Conservation (phyloP, 345 rosid species). For the Trapa incisa region DNA sequence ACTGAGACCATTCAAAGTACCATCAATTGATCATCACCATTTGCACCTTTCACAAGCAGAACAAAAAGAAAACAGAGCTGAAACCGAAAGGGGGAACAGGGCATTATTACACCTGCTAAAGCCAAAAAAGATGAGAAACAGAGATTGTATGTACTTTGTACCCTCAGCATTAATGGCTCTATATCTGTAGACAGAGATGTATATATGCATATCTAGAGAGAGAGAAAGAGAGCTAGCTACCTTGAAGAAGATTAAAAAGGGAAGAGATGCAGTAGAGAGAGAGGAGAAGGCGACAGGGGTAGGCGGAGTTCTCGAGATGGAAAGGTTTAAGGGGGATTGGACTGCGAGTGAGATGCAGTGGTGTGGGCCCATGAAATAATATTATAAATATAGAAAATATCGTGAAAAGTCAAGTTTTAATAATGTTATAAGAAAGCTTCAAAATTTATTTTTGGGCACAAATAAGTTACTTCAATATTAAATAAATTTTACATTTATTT, state of each 20-base stretch:
- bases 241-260: constrained; percentile 23
- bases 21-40: not conserved
- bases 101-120: not conserved
- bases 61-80: not conserved
- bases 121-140: not conserved
- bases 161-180: too few species aligned
- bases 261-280: constrained; percentile 12
- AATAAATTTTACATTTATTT: too few species aligned
- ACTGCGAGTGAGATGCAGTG: too few species aligned
- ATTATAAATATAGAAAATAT: too few species aligned
- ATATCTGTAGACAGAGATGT: not conserved
- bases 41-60: not conserved
- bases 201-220: not conserved
- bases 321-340: constrained; percentile 2
- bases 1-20: not conserved
- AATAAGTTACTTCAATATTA: too few species aligned
- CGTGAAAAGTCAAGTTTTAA: too few species aligned
- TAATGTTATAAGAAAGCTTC: too few species aligned
- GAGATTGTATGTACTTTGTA: not conserved
- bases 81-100: not conserved
- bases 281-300: constrained; percentile 9
- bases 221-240: constrained; percentile 17
- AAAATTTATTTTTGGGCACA: too few species aligned
- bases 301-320: constrained; percentile 1
- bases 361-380: too few species aligned